Conservation (phyloP, 345 rosid genomes). For the Populus deltoides region DNA sequence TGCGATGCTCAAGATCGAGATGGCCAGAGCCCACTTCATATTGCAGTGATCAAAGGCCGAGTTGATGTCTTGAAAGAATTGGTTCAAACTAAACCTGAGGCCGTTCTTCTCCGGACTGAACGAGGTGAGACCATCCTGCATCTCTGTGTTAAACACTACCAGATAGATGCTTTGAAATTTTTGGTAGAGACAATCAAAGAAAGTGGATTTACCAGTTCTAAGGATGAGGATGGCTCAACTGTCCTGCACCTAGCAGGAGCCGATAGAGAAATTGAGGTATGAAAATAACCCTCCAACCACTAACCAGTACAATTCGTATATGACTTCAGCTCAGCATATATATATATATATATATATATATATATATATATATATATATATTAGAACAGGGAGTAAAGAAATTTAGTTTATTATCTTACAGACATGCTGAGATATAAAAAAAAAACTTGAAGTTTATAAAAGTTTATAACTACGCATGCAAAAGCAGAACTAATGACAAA, state of each 20-base stretch:
- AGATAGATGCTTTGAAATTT: slow-evolving; percentile 22
- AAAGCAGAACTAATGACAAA: too few relatives aligned
- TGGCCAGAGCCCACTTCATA: slow-evolving; percentile 11
- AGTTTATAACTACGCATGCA: too few relatives aligned
- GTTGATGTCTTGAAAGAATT: background rate
- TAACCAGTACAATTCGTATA: too few relatives aligned
- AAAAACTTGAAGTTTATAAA: too few relatives aligned
- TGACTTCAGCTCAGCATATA: too few relatives aligned
- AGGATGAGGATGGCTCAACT: slow-evolving; percentile 26
- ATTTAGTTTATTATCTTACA: too few relatives aligned
- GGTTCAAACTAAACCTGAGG: background rate
- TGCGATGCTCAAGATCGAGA: background rate
- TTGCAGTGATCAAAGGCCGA: slow-evolving; percentile 6
- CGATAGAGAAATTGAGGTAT: slow-evolving; percentile 30
- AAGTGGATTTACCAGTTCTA: slow-evolving; percentile 16
- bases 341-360: too few relatives aligned
- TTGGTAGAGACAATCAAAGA: slow-evolving; percentile 15
- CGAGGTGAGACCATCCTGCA: slow-evolving; percentile 1
- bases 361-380: too few relatives aligned
- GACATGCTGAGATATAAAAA: too few relatives aligned
- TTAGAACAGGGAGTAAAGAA: too few relatives aligned
- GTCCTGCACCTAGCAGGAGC: slow-evolving; percentile 26
- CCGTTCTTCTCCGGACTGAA: background rate
- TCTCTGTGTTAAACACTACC: slow-evolving; percentile 20
- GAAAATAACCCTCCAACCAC: background rate